Evolutionary conservation across 345 rosid species (phyloP).

Genomic region (Salix suchowensis): DNA sequence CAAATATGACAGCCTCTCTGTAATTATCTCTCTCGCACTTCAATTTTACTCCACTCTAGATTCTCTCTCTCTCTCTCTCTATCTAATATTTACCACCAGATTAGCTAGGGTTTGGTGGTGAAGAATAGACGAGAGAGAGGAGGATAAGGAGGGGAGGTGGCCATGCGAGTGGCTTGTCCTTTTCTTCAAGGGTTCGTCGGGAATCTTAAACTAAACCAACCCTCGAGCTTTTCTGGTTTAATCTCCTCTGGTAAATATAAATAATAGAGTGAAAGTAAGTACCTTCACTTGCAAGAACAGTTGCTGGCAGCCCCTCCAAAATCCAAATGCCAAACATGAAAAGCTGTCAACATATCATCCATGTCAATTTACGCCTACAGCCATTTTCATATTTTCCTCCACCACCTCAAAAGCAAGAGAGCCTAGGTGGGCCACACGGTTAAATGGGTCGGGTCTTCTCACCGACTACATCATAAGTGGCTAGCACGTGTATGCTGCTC

Average conservation of each 20-base stretch:
- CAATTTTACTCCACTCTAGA: not conserved
- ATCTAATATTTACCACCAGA: not conserved
- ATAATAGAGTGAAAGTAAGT: not conserved
- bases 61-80: not conserved
- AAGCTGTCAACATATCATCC: constrained; percentile 35
- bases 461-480: not conserved
- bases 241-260: not conserved
- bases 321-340: constrained; percentile 31
- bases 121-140: constrained; percentile 22
- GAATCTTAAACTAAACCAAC: not conserved
- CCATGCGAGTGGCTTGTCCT: constrained; percentile 32
- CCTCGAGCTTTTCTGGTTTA: not conserved
- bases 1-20: no score
- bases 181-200: constrained; percentile 17
- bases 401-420: not conserved
- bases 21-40: no score
- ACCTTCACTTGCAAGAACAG: not conserved
- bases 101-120: constrained; percentile 36
- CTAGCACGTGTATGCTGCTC: not conserved
- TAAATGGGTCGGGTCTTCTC: not conserved
- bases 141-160: constrained; percentile 13
- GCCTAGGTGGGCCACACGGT: not conserved
- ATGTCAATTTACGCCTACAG: constrained; percentile 13
- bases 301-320: constrained; percentile 21
- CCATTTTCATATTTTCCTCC: not conserved